These are phyloP conservation scores for Corynascus novoguineensis DNA, from an alignment of 495 filamentous ascomycete species.

Conservation along the genomic window DNA sequence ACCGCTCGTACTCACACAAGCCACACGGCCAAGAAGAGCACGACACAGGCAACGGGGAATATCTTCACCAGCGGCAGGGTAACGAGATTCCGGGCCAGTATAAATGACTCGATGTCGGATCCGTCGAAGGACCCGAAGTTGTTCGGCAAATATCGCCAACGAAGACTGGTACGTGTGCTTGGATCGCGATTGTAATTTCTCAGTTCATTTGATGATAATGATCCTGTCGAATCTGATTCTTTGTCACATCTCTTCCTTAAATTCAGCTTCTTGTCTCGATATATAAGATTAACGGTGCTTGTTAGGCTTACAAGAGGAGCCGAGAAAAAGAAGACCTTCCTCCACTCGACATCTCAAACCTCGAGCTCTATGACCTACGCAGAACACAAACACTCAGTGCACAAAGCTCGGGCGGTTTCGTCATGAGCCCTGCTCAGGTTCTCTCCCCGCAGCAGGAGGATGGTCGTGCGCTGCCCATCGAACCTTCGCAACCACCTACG, in stretches of 20 bases:
- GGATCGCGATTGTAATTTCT: too few species aligned
- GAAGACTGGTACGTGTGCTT: slow-evolving; percentile 13
- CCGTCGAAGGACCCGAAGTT: slow-evolving; percentile 29
- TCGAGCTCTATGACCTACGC: slow-evolving; percentile 14
- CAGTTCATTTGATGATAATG: too few species aligned
- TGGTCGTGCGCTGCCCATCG: not conserved
- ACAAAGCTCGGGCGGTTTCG: slow-evolving; percentile 1
- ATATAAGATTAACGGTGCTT: not conserved
- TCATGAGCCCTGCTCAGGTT: not conserved
- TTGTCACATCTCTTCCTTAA: too few species aligned
- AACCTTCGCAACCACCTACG: not conserved
- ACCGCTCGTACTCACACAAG: not conserved
- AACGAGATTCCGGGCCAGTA: slow-evolving; percentile 13
- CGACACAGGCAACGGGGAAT: slow-evolving; percentile 16
- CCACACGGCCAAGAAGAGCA: slow-evolving; percentile 21
- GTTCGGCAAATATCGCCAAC: slow-evolving; percentile 21
- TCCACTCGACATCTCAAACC: slow-evolving; percentile 14
- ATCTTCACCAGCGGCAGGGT: slow-evolving; percentile 28
- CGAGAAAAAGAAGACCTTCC: slow-evolving; percentile 29
- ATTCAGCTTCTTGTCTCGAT: too few species aligned
- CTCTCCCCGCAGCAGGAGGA: not conserved
- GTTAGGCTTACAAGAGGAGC: slow-evolving; percentile 16
- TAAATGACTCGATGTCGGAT: slow-evolving; percentile 32
- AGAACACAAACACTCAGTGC: slow-evolving; percentile 2
- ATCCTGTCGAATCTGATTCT: too few species aligned